A percentile compares a stretch with the other conserved stretches of the same genome.
phyloP scores from a whole-genome alignment of 208 protist genomes.

The Naegleria gruberi region DNA sequence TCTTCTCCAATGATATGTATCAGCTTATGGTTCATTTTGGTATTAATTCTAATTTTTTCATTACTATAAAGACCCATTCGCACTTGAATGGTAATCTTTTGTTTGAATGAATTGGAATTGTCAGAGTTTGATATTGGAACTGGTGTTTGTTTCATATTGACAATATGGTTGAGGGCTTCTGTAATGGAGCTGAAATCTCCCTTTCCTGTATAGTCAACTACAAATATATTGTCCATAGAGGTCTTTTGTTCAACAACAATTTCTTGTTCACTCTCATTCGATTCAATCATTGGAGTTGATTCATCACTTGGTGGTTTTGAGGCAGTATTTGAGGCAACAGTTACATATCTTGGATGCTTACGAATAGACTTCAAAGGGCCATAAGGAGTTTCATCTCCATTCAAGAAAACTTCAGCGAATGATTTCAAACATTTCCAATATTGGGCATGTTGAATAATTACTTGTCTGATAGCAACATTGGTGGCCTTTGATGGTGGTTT shows the following conservation, averaged over 20 bases:
- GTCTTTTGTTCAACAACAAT: too few species aligned
- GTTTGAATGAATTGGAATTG: background rate
- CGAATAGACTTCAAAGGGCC: background rate
- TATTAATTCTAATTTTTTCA: background rate
- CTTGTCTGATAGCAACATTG: background rate
- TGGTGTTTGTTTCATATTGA: too few species aligned
- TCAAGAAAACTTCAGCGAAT: background rate
- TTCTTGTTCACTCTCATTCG: background rate
- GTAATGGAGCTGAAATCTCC: background rate
- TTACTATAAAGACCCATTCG: background rate
- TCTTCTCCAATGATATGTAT: background rate
- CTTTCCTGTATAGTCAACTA: background rate
- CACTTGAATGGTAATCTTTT: background rate
- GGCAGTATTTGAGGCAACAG: background rate
- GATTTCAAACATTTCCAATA: slow-evolving; percentile 2
- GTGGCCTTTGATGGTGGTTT: background rate
- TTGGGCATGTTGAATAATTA: background rate
- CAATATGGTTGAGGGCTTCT: background rate
- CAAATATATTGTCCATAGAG: background rate
- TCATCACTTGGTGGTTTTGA: background rate
- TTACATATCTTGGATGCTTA: background rate
- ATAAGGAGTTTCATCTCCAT: background rate
- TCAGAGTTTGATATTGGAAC: too few species aligned
- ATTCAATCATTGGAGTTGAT: background rate
- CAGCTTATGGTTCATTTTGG: background rate